Evolutionary conservation across 805 yeast species (phyloP).

Genomic region (Nadsonia fulvescens): DNA sequence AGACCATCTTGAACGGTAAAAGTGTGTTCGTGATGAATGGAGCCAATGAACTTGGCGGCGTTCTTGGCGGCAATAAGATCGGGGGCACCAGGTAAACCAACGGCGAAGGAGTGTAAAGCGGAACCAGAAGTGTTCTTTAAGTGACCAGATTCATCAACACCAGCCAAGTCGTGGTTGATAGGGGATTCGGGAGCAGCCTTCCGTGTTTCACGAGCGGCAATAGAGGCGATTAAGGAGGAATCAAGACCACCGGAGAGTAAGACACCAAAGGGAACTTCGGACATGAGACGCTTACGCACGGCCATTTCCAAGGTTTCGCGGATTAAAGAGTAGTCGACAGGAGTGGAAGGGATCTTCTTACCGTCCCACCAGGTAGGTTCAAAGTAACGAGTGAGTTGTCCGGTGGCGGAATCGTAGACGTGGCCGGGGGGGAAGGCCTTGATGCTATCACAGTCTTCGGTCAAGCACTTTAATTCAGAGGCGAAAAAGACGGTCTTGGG

Average conservation of each 20-base stretch:
- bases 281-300: conserved; percentile 97
- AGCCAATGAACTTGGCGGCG: conserved; percentile 91
- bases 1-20: conserved; percentile 94
- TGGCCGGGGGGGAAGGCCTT: conserved; percentile 97
- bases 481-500: conserved; percentile 81
- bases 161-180: conserved; percentile 52
- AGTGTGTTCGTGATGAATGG: conserved; percentile 94
- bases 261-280: conserved; percentile 98
- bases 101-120: conserved; percentile 85
- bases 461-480: conserved; percentile 82
- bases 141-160: conserved; percentile 80
- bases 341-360: conserved; percentile 49
- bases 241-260: conserved; percentile 94
- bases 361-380: conserved; percentile 92
- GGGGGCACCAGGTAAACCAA: conserved; percentile 96
- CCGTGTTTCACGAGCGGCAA: conserved; percentile 90
- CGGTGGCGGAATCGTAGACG: conserved; percentile 82
- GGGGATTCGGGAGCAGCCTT: conserved; percentile 58
- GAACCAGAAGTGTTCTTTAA: conserved; percentile 44
- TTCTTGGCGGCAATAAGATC: conserved; percentile 91
- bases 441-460: conserved; percentile 88
- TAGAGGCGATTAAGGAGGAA: conserved; percentile 88
- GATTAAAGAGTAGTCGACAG: conserved; percentile 52
- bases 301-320: conserved; percentile 80
- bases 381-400: conserved; percentile 71